phyloP scores from a whole-genome alignment of 2,329 filamentous ascomycete species.

The Fusarium bactridioides region DNA sequence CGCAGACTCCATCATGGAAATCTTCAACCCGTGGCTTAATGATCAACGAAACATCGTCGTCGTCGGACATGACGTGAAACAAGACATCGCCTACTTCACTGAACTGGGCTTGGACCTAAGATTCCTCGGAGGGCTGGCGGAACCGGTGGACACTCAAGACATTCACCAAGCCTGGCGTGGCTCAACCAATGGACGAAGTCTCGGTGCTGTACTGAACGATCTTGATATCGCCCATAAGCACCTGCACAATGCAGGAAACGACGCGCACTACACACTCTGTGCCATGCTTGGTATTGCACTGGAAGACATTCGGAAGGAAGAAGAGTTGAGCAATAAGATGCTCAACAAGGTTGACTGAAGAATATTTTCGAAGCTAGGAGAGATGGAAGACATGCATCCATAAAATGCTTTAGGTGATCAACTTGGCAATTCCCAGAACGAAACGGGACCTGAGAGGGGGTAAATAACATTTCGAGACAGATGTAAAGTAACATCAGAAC shows the following conservation, averaged over 20 bases:
- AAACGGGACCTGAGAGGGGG: neutral
- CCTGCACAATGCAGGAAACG: conserved; percentile 89
- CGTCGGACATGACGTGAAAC: conserved; percentile 76
- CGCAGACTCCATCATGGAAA: conserved; percentile 44
- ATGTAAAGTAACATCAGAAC: neutral
- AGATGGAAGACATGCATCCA: neutral
- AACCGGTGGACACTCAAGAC: conserved; percentile 75
- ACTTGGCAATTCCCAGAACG: neutral
- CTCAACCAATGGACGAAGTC: conserved; percentile 60
- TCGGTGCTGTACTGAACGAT: conserved; percentile 68
- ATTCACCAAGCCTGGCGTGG: conserved; percentile 72
- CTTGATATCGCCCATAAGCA: conserved; percentile 69
- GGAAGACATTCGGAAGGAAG: conserved; percentile 34
- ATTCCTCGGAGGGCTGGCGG: conserved; percentile 61
- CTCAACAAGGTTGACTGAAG: conserved; percentile 20
- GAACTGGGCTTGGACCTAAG: conserved; percentile 69
- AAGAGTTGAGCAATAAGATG: conserved; percentile 21
- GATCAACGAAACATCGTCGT: conserved; percentile 68
- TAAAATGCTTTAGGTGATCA: neutral
- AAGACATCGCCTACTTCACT: conserved; percentile 74
- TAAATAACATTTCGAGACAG: neutral
- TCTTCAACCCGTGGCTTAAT: conserved; percentile 46
- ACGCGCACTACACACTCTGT: conserved; percentile 81
- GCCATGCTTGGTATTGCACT: conserved; percentile 66
- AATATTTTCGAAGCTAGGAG: neutral